Evolutionary conservation across 2,329 filamentous ascomycete species (phyloP).

Genomic region (Trichoderma arundinaceum): DNA sequence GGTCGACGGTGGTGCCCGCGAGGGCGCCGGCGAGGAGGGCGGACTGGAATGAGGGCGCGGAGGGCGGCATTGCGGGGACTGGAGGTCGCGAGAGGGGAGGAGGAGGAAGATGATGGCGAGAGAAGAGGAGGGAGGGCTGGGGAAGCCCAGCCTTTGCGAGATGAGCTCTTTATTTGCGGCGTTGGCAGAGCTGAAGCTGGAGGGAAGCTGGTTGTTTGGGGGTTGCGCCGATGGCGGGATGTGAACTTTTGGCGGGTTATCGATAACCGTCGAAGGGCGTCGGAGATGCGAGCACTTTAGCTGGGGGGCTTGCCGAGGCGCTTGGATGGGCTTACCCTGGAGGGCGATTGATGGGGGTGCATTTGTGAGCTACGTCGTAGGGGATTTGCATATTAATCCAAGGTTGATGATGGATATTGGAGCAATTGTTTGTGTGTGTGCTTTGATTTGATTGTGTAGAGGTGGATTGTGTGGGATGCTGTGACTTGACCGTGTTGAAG

Average conservation of each 20-base stretch:
- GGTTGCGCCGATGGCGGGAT: neutral
- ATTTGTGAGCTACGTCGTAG: neutral
- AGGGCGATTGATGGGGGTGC: neutral
- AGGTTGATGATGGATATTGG: no score
- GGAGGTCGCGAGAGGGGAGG: neutral
- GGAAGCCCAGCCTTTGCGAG: constrained; percentile 26
- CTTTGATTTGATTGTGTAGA: no score
- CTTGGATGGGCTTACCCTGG: neutral
- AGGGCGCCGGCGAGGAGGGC: constrained; percentile 81
- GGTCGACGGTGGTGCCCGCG: constrained; percentile 94
- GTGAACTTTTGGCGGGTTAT: constrained; percentile 8
- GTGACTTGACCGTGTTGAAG: no score
- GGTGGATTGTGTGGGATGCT: no score
- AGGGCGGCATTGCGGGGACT: constrained; percentile 20
- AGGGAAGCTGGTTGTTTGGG: neutral
- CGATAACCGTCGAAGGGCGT: constrained; percentile 24
- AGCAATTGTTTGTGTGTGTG: no score
- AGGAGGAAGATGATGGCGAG: neutral
- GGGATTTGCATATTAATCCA: no score
- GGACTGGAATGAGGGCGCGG: constrained; percentile 57
- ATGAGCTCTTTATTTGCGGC: no score
- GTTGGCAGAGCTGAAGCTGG: no score
- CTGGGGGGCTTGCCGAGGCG: neutral
- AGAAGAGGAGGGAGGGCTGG: constrained; percentile 24
- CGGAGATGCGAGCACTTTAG: constrained; percentile 28